Evolutionary conservation across 139 green algal genomes (phyloP), one percentile per base, ranked within the genome.

Genomic region (Helicosporidium sp.): DNA sequence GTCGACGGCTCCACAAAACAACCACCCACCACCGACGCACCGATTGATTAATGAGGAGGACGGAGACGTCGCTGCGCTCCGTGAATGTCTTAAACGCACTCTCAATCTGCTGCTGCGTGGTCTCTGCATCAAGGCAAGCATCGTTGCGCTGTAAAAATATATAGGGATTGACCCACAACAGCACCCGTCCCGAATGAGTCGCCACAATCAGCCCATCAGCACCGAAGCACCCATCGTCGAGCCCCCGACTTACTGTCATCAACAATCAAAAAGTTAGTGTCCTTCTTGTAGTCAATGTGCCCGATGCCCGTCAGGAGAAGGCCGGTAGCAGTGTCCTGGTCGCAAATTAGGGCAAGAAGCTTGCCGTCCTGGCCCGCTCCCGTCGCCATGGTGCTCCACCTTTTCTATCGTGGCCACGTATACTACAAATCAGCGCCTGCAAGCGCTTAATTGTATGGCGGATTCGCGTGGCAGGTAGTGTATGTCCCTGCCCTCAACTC

Each of bases 301-400:
- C 89, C 90, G 3, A 95, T 79, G 22, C 89, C 89, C 18, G 90
- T 83, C 3, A 99, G 71, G 33, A 99, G 55, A 51, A 99, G 93
- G 19, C 90, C 90, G 5, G 90, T 99, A 22, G 95, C 82, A 1
- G 90, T 96, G 55, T 99, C 89, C 79, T 95, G 48, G 28, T 77
- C 69, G 3, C 62, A 62, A 37, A 77, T 77, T 16, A 77, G 47
- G 26, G 61, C 69, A 17, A 77, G n/a, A n/a, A n/a, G n/a, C n/a
- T n/a, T n/a, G n/a, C n/a, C n/a, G n/a, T n/a, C n/a, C n/a, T n/a
- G n/a, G n/a, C n/a, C n/a, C n/a, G n/a, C n/a, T n/a, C n/a, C n/a
- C n/a, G n/a, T n/a, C n/a, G n/a, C n/a, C n/a, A n/a, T n/a, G n/a
- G n/a, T n/a, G n/a, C n/a, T n/a, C n/a, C n/a, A n/a, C n/a, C n/a